Percentiles rank a stretch among this genome's conserved stretches.
Evolutionary conservation across 768 basidiomycete species (phyloP).

Genomic region (Macrolepiota albuminosa): DNA sequence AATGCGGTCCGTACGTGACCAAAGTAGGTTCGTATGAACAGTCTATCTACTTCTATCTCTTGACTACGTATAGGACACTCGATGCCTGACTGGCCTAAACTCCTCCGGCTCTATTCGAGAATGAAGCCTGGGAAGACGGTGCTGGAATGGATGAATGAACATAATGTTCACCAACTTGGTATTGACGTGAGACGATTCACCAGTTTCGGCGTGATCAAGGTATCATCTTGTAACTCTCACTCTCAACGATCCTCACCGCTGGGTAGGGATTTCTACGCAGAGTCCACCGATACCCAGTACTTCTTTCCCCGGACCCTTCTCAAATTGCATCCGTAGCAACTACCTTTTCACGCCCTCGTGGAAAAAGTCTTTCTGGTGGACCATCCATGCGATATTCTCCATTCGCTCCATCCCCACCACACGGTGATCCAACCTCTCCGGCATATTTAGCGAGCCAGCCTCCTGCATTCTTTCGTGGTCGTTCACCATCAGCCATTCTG

Average conservation of each 20-base stretch:
- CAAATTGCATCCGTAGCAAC: slow-evolving; percentile 14
- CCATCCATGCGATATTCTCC: slow-evolving; percentile 22
- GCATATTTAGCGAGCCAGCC: slow-evolving; percentile 11
- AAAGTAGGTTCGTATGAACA: slow-evolving; percentile 48
- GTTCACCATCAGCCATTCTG: slow-evolving; percentile 22
- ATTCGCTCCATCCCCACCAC: slow-evolving; percentile 20
- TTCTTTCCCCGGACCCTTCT: slow-evolving; percentile 40
- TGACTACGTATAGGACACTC: slow-evolving; percentile 36
- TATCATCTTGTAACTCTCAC: slow-evolving; percentile 36
- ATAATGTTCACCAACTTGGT: slow-evolving; percentile 64
- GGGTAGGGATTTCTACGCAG: slow-evolving; percentile 83
- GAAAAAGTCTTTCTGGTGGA: slow-evolving; percentile 31
- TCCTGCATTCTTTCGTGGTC: slow-evolving; percentile 18
- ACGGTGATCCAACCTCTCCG: slow-evolving; percentile 14
- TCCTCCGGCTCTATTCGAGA: slow-evolving; percentile 83
- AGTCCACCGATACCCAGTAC: slow-evolving; percentile 89
- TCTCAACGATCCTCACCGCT: slow-evolving; percentile 1
- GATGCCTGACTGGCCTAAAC: slow-evolving; percentile 81
- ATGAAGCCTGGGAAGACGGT: slow-evolving; percentile 81
- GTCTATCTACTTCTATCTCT: background rate
- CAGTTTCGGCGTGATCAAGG: slow-evolving; percentile 97
- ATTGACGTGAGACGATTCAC: slow-evolving; percentile 94
- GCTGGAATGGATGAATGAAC: slow-evolving; percentile 80
- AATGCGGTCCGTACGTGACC: slow-evolving; percentile 91
- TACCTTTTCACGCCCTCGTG: slow-evolving; percentile 30